These are phyloP conservation scores for Scalesia atractyloides DNA, from an alignment of 129 eudicot genomes.

Conservation along the genomic window DNA sequence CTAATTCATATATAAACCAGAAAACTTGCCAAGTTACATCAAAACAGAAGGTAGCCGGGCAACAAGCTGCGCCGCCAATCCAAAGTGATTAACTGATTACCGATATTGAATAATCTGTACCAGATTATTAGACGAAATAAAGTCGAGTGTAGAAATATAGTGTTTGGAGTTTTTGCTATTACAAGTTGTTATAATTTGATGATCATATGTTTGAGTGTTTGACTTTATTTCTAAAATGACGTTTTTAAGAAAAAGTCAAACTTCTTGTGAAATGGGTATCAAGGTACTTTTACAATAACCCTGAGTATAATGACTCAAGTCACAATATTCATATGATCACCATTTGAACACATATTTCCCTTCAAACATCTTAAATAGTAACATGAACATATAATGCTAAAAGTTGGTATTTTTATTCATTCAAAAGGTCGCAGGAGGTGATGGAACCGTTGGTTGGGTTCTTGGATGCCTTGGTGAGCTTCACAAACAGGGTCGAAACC, in stretches of 20 bases:
- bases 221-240: background rate
- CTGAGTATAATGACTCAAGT: background rate
- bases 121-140: background rate
- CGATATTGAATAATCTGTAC: background rate
- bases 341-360: background rate
- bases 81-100: slow-evolving; percentile 21
- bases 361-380: no score
- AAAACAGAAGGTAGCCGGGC: no score
- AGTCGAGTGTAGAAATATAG: background rate
- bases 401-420: background rate
- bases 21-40: no score
- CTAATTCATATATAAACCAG: no score
- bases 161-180: background rate
- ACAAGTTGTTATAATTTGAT: background rate
- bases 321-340: slow-evolving; percentile 12
- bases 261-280: background rate
- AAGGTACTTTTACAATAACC: background rate
- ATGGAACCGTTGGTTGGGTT: slow-evolving; percentile 99
- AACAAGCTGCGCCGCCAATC: no score
- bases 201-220: slow-evolving; percentile 1
- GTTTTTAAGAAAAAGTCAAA: background rate
- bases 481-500: slow-evolving; percentile 59
- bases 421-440: slow-evolving; percentile 97
- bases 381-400: slow-evolving; percentile 1
- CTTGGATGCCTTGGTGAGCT: slow-evolving; percentile 95